phyloP scores from a whole-genome alignment of 805 yeast species.

The Torulaspora maleeae region DNA sequence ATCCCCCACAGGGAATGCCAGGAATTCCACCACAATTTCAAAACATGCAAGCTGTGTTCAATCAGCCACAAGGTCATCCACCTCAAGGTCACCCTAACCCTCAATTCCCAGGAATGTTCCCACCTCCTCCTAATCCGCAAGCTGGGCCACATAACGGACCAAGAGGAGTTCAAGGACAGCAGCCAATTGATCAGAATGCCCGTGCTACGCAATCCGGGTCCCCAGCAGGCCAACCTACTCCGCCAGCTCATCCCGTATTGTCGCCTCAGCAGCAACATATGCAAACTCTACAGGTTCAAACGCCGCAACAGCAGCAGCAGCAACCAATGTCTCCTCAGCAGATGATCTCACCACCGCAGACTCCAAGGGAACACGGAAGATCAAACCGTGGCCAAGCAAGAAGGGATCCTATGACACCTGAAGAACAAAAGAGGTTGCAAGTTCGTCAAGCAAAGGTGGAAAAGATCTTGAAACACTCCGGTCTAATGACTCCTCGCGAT shows the following conservation, averaged over 20 bases:
- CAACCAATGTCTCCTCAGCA: constrained; percentile 24
- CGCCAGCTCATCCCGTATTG: constrained; percentile 1
- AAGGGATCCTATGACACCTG: constrained; percentile 53
- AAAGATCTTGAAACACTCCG: constrained; percentile 74
- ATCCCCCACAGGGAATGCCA: constrained; percentile 13
- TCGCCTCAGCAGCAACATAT: constrained; percentile 15
- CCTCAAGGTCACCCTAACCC: constrained; percentile 12
- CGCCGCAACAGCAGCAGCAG: constrained; percentile 29
- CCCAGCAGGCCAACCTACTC: constrained; percentile 4
- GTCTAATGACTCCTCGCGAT: constrained; percentile 95
- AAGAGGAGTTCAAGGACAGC: not conserved
- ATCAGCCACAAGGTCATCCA: constrained; percentile 22
- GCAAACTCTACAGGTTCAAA: constrained; percentile 19
- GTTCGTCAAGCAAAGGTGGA: constrained; percentile 70
- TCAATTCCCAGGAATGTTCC: constrained; percentile 8
- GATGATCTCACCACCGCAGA: constrained; percentile 9
- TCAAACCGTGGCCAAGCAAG: constrained; percentile 25
- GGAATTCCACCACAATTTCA: constrained; percentile 22
- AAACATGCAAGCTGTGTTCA: constrained; percentile 16
- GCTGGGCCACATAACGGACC: not conserved
- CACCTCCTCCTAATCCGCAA: constrained; percentile 1
- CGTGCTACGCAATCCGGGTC: constrained; percentile 3
- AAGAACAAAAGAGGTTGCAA: constrained; percentile 63
- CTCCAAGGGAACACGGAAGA: constrained; percentile 16
- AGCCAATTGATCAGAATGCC: not conserved